phyloP scores from a whole-genome alignment of 208 protist species.

The Angomonas ambiguus region DNA sequence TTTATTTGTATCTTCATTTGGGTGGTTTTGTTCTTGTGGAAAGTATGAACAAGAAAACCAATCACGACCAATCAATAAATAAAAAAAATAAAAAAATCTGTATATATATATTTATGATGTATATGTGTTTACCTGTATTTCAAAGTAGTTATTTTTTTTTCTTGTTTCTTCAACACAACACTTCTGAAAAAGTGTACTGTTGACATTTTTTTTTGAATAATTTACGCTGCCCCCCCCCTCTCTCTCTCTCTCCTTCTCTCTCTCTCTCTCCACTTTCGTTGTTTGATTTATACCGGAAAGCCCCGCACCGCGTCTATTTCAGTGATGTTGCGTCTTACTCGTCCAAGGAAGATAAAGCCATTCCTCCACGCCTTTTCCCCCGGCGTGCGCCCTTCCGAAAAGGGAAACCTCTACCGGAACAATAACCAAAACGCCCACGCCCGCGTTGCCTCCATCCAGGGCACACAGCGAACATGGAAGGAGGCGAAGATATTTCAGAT shows the following conservation, averaged over 20 bases:
- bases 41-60: background rate
- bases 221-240: too few species aligned
- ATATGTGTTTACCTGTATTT: too few species aligned
- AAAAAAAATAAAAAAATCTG: slow-evolving; percentile 12
- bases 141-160: background rate
- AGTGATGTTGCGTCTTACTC: slow-evolving; percentile 55
- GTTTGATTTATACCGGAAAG: too few species aligned
- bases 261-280: background rate
- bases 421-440: slow-evolving; percentile 83
- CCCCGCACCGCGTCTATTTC: too few species aligned
- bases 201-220: too few species aligned
- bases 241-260: background rate
- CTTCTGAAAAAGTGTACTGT: background rate
- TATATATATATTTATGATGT: too few species aligned
- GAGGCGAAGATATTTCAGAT: slow-evolving; percentile 54
- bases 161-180: background rate
- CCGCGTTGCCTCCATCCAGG: slow-evolving; percentile 57
- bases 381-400: slow-evolving; percentile 67
- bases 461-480: slow-evolving; percentile 44
- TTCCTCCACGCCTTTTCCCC: slow-evolving; percentile 82
- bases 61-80: background rate
- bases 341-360: slow-evolving; percentile 50
- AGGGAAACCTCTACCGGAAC: slow-evolving; percentile 87
- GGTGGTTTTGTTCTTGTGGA: background rate
- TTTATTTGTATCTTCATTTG: background rate